Evolutionary conservation across 2,329 filamentous ascomycete genomes (phyloP), one percentile per base, ranked within the genome.

Genomic region (Teratosphaeriaceae sp.): DNA sequence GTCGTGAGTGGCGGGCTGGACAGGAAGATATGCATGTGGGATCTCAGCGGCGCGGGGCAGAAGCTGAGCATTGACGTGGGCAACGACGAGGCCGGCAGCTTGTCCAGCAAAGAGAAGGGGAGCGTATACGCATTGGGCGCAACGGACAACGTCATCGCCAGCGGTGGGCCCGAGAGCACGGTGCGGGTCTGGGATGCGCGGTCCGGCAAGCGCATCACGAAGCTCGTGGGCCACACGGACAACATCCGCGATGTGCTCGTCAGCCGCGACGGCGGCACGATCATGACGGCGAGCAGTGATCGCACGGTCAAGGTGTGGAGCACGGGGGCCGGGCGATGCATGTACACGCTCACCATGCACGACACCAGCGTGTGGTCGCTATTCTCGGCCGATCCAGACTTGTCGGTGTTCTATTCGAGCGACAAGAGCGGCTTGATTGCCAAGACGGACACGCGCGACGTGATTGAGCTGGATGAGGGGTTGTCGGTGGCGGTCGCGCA

Each of bases 241-340:
- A 96, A 90, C 53, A 83, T 98, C 52, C 82, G 92, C 37, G 84
- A 90, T 54, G 88, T 98, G 49, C 72, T 98, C 40, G 81, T 98
- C 51, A 94, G 87, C 56, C 81, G 90, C 53, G 81, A 85, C 46
- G 89, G 88, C 29, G 88, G 95, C 60, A 94, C 82, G 30, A 86
- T 98, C 54, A 79, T 98, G 73, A 95, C 90, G 1, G 89, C 88
- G 12, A 95, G 89, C 55, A 90, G 90, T 1, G 92, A 98, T 63
- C 88, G 94, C 67, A 97, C 92, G 0, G 84, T 98, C 70, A 98
- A 98, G 69, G 80, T 97, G 45, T 98, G 92, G 92, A 96, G 89
- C 53, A 82, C 97, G 54, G 92, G 86, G 9, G 90, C 88, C 18
- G 92, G 92, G 43, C 78, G 92, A 54, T 98, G 92, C 73, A 90